Base-by-base conservation (phyloP, 108 stramenopile genomes). In the Thalassiosira profunda region DNA sequence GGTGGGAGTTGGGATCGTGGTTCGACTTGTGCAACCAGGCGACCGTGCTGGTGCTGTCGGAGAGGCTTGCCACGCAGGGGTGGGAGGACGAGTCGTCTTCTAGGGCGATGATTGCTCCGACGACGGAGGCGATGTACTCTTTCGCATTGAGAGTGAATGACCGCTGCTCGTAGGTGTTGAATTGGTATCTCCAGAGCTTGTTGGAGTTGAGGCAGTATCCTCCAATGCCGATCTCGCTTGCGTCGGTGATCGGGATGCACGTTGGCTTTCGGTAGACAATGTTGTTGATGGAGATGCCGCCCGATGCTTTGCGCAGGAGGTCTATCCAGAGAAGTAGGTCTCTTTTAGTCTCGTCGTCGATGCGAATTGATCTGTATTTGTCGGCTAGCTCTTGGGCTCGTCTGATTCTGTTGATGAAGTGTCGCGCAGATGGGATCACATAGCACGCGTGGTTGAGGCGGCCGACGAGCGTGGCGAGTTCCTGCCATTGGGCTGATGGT, bases 271-370 rank as follows among this genome's bases (percentile, higher is more conserved):
- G n/a, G 55, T 57, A 67, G 2, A 67, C 25, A 6, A 67, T 36
- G 5, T 55, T 56, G 65, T 67, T 67, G 53, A 67, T 67, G 2
- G 65, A 67, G 1, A 67, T 67, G 53, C 65, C 65, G 0, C 20
- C 12, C 15, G 2, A n/a, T 0, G 65, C 65, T 3, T 21, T 40
- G 17, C 5, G 2, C 5, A 67, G 30, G 65, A 67, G 57, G 15
- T 67, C 34, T 5, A 67, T 20, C 65, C 65, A 67, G 0, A 67
- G 65, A 2, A 30, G 14, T 2, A 67, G 26, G 28, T 67, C 65
- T 7, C 17, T 18, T 41, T 57, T 56, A 0, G 25, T 26, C 42
- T 40, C 40, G 23, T 26, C 28, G 44, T 5, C 23, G 11, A 17
- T 10, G 45, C 7, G 5, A 23, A 20, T 43, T 46, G 4, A 15